A percentile compares a stretch with the other conserved stretches of the same genome.
Conservation (phyloP, 306 rosid genomes). For the Sindora glabra region DNA sequence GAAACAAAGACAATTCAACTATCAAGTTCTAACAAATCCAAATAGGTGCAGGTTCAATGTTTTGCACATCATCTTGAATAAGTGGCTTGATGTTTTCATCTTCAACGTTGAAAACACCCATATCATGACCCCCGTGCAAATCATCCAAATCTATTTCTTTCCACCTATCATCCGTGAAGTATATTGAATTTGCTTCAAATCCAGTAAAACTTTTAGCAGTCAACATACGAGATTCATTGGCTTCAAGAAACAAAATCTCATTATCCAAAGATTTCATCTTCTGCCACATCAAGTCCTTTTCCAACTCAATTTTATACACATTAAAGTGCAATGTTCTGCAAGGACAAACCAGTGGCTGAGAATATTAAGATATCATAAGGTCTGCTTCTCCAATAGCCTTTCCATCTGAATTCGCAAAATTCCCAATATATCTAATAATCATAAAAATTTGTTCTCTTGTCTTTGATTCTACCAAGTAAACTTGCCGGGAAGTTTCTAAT, state of each 20-base stretch:
- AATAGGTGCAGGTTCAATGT: neutral
- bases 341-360: neutral
- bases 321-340: neutral
- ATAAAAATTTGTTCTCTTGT: constrained; percentile 3
- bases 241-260: neutral
- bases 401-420: neutral
- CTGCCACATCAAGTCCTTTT: neutral
- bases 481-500: neutral
- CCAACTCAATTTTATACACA: neutral
- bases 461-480: constrained; percentile 7
- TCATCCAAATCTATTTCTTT: neutral
- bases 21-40: too few relatives aligned
- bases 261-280: neutral
- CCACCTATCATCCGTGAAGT: neutral
- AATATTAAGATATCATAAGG: neutral
- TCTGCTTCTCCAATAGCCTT: neutral
- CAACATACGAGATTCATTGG: neutral
- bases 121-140: neutral
- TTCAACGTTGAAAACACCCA: neutral
- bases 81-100: neutral
- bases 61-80: neutral
- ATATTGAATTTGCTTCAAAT: neutral
- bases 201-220: neutral
- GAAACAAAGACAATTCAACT: too few relatives aligned
- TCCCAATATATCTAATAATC: neutral